Conservation (phyloP, 768 basidiomycete genomes). For the Crepidotus variabilis region DNA sequence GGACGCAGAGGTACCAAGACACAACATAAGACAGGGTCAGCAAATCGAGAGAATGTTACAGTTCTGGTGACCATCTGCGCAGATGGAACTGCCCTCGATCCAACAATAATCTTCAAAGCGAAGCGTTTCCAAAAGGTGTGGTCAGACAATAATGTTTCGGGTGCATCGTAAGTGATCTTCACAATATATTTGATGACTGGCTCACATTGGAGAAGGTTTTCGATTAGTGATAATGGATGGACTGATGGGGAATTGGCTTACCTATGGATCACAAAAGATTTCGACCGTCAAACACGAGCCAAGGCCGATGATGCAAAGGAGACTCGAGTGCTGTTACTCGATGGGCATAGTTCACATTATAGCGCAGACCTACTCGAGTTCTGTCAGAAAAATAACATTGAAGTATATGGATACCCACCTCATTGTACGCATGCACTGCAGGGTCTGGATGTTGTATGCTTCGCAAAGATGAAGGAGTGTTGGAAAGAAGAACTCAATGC, state of each 20-base stretch:
- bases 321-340: constrained; percentile 28
- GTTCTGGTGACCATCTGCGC: constrained; percentile 33
- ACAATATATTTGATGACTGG: neutral
- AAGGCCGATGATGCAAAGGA: constrained; percentile 25
- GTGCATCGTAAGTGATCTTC: constrained; percentile 13
- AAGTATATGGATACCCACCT: constrained; percentile 32
- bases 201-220: constrained; percentile 8
- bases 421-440: constrained; percentile 39
- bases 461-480: constrained; percentile 32
- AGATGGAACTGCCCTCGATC: constrained; percentile 25
- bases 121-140: constrained; percentile 24
- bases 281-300: constrained; percentile 27
- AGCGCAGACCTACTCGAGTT: constrained; percentile 28
- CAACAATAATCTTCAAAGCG: constrained; percentile 34
- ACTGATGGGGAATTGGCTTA: constrained; percentile 18
- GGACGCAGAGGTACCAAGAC: constrained; percentile 19
- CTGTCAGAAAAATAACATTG: constrained; percentile 30
- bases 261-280: constrained; percentile 22
- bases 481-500: constrained; percentile 19
- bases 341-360: constrained; percentile 40
- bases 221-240: constrained; percentile 26
- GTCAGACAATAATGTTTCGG: constrained; percentile 28
- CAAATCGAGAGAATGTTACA: constrained; percentile 29
- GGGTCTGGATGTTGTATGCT: constrained; percentile 42
- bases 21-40: constrained; percentile 21